These are phyloP conservation scores for Anastatica hierochuntica DNA, from an alignment of 345 rosid species.

Conservation along the genomic window DNA sequence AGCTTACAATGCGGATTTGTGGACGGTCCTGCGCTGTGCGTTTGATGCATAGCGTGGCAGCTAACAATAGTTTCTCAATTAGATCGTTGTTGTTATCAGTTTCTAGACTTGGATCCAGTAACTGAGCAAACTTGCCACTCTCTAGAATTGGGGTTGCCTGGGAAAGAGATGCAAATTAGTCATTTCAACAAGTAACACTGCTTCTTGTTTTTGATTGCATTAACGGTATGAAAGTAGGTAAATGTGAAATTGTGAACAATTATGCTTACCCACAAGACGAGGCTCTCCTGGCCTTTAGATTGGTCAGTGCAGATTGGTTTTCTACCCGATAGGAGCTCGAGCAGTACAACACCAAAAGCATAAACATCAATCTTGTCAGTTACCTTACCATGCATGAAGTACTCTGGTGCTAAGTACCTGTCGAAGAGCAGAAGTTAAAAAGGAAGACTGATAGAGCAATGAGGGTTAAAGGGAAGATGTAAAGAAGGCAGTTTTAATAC, in stretches of 20 bases:
- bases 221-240: neutral
- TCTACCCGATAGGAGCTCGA: constrained; percentile 89
- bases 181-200: too few relatives aligned
- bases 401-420: constrained; percentile 99
- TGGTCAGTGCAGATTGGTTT: constrained; percentile 56
- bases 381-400: constrained; percentile 86
- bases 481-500: constrained; percentile 36
- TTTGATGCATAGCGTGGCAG: constrained; percentile 73
- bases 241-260: neutral
- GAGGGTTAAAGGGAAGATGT: neutral
- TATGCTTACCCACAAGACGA: constrained; percentile 85
- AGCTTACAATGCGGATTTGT: constrained; percentile 52
- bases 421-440: constrained; percentile 11
- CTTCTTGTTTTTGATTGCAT: too few relatives aligned
- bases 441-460: neutral
- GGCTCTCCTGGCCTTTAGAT: constrained; percentile 75
- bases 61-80: constrained; percentile 68
- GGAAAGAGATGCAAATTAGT: constrained; percentile 9
- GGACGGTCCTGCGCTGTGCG: constrained; percentile 55
- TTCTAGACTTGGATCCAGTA: constrained; percentile 62
- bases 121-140: constrained; percentile 46
- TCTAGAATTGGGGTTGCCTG: constrained; percentile 84
- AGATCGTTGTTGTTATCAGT: constrained; percentile 30
- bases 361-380: constrained; percentile 90
- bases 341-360: constrained; percentile 88